Base-by-base conservation (phyloP, 2,329 filamentous ascomycete genomes). In the Lasiodiplodia sp. region DNA sequence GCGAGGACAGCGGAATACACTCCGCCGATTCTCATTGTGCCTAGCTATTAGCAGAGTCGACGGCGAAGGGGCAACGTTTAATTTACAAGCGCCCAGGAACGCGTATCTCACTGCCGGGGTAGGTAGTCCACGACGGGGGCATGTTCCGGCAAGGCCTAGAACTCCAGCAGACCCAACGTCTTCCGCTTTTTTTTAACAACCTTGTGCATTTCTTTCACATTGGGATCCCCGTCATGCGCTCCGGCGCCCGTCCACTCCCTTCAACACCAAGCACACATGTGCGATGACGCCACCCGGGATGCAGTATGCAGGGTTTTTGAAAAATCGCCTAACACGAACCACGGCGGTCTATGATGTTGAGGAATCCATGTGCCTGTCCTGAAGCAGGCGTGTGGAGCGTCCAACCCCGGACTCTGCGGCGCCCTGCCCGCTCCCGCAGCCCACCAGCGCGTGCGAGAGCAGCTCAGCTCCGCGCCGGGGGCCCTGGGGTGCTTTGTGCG, bases 301-400 rank as follows among this genome's bases (percentile, higher is more conserved):
- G 58, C 58, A 16, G 18, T 34, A 64, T 64, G 60, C 60, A 64
- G 60, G 60, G 60, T 44, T 34, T 44, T 34, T 52, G 60, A 52
- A 38, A 37, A 64, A 28, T 40, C 60, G 47, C 60, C 25, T 52
- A 52, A 47, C 60, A 37, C 40, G 38, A 62, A 34, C 58, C 58
- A 28, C 28, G 44, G 23, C 23, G 60, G 44, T 52, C 60, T 25
- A 64, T 64, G 60, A 64, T 64, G 60, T 8, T 23, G n/a, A 52
- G n/a, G 28, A 28, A 10, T 23, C 31, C 55, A 57, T 57, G 55
- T 57, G 55, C 55, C 55, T 56, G 23, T 14, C 52, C 16, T 38
- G 55, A 38, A 57, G 55, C 55, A 38, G 55, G 11, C 34, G 55
- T 18, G 31, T n/a, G 25, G 28, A 56, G 25, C 51, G 21, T 6